Evolutionary conservation across 2,329 filamentous ascomycete genomes (phyloP).

Genomic region (Neonectria coccinea): DNA sequence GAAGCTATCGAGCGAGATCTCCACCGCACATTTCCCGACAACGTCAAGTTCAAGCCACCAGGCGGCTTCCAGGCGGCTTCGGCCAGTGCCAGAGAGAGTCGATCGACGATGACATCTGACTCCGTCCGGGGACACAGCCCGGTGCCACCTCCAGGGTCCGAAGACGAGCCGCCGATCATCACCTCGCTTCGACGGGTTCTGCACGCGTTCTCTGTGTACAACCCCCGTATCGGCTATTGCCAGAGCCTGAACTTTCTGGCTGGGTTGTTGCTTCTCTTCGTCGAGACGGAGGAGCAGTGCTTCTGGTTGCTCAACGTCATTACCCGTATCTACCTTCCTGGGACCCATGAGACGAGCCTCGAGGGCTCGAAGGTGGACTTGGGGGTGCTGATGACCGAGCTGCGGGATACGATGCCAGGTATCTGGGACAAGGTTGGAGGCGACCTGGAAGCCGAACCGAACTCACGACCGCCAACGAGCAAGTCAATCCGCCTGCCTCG

Average conservation of each 20-base stretch:
- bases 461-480: conserved; percentile 51
- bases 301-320: conserved; percentile 96
- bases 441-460: conserved; percentile 70
- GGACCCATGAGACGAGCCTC: conserved; percentile 89
- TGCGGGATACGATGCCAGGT: conserved; percentile 83
- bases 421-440: conserved; percentile 91
- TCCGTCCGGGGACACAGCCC: conserved; percentile 51
- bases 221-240: conserved; percentile 92
- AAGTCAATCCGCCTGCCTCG: conserved; percentile 53
- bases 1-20: conserved; percentile 95
- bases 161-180: conserved; percentile 80
- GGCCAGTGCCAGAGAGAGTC: conserved; percentile 50
- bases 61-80: conserved; percentile 49
- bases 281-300: conserved; percentile 87
- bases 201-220: conserved; percentile 90
- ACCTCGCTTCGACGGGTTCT: conserved; percentile 85
- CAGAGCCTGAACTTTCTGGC: conserved; percentile 96
- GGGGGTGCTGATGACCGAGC: conserved; percentile 88
- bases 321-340: conserved; percentile 87
- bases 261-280: conserved; percentile 87
- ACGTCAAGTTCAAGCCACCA: conserved; percentile 84
- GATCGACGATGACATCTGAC: conserved; percentile 51
- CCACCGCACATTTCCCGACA: conserved; percentile 94
- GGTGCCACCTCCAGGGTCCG: conserved; percentile 48
- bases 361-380: conserved; percentile 95